Conservation (phyloP, 306 rosid species). For the Gastrolobium bilobum region DNA sequence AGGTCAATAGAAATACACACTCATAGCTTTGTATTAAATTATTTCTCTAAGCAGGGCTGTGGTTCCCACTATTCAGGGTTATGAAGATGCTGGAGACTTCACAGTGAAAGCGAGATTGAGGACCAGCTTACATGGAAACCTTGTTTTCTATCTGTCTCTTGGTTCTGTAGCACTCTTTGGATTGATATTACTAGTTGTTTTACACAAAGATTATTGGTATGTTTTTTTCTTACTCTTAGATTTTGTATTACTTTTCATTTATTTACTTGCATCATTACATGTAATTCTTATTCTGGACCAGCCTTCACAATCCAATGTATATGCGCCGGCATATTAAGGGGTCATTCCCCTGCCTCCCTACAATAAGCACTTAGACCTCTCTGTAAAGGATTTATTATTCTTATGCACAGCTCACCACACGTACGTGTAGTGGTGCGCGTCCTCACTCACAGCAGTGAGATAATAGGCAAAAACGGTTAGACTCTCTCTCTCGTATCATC, state of each 20-base stretch:
- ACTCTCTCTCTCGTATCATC: no score
- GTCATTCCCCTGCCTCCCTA: no score
- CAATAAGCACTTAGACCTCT: no score
- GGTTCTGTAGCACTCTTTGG: slow-evolving; percentile 80
- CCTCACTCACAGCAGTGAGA: no score
- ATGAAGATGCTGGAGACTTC: slow-evolving; percentile 98
- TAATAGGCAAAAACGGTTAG: no score
- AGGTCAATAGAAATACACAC: slow-evolving; percentile 52
- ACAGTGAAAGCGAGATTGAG: slow-evolving; percentile 80
- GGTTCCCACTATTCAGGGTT: slow-evolving; percentile 98
- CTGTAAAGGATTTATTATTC: no score
- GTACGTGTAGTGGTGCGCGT: no score
- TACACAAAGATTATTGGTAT: slow-evolving; percentile 69
- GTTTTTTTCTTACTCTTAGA: slow-evolving; percentile 49
- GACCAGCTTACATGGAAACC: slow-evolving; percentile 86
- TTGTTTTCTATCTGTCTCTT: slow-evolving; percentile 75
- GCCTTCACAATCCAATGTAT: no score
- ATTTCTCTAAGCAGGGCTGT: slow-evolving; percentile 90
- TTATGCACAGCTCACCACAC: no score
- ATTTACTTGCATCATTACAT: slow-evolving; percentile 32
- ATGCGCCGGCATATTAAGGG: no score
- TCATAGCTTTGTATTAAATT: slow-evolving; percentile 60
- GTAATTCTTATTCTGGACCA: background rate
- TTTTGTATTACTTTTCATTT: slow-evolving; percentile 11
- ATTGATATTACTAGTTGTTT: slow-evolving; percentile 67